These are phyloP conservation scores for Amanita rimosa DNA, from an alignment of 768 basidiomycete species.

Conservation along the genomic window DNA sequence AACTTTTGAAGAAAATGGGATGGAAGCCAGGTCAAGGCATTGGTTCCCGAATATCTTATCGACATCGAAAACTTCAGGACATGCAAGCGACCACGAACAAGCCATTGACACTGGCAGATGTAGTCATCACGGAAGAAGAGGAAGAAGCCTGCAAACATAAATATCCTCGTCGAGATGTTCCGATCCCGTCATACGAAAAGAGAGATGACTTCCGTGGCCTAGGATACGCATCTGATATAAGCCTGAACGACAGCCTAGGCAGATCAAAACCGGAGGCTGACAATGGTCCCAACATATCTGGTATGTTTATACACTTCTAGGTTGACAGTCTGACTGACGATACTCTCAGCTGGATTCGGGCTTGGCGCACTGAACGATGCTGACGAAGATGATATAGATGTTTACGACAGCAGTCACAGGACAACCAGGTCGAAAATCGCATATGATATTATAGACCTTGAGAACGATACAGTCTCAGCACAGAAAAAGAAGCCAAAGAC, in stretches of 20 bases:
- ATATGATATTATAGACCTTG: constrained; percentile 52
- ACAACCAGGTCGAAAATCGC: constrained; percentile 39
- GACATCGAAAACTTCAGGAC: constrained; percentile 66
- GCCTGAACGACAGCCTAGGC: constrained; percentile 50
- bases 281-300: constrained; percentile 45
- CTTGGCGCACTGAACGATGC: constrained; percentile 87
- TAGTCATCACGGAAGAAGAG: constrained; percentile 43
- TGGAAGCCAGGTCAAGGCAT: constrained; percentile 92
- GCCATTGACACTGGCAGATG: constrained; percentile 15
- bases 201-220: constrained; percentile 78
- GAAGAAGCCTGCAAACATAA: constrained; percentile 81
- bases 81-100: constrained; percentile 28
- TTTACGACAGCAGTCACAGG: constrained; percentile 47
- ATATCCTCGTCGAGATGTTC: constrained; percentile 76
- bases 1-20: constrained; percentile 89
- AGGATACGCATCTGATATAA: constrained; percentile 61
- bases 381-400: constrained; percentile 84
- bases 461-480: constrained; percentile 38
- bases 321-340: background rate
- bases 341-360: constrained; percentile 65
- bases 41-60: constrained; percentile 76
- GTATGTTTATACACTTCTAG: constrained; percentile 19
- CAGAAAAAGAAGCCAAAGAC: constrained; percentile 12
- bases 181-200: constrained; percentile 43
- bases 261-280: constrained; percentile 13